These are phyloP conservation scores for Puccinia novopanici DNA, from an alignment of 1,284 basidiomycete species.

Conservation along the genomic window DNA sequence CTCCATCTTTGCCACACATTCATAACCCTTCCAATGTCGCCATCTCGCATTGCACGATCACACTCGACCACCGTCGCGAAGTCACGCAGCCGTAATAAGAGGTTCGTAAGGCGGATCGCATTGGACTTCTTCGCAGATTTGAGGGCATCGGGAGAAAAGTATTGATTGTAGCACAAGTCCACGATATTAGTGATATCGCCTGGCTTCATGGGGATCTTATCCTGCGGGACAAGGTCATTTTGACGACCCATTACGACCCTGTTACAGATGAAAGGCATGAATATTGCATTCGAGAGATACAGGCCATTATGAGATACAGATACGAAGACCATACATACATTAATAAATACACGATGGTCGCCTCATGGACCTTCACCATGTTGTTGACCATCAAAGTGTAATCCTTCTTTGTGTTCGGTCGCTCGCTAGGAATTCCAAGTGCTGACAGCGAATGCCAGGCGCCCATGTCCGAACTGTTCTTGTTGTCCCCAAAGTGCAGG, in stretches of 20 bases:
- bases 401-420: constrained; percentile 3
- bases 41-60: not conserved
- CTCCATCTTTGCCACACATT: not conserved
- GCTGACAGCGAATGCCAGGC: no score
- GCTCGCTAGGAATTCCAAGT: not conserved
- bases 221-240: not conserved
- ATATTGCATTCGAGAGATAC: not conserved
- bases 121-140: not conserved
- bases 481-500: not conserved
- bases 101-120: no score
- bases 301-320: no score
- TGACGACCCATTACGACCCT: not conserved
- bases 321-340: not conserved
- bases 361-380: not conserved
- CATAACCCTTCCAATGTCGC: not conserved
- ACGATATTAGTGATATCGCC: not conserved
- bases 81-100: no score
- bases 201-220: not conserved
- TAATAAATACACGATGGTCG: not conserved
- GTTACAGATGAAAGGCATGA: not conserved
- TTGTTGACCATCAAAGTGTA: not conserved
- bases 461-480: not conserved
- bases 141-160: not conserved
- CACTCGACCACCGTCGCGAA: not conserved
- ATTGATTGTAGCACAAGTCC: not conserved